Base-by-base conservation (phyloP, 148 eudicot genomes). In the Polygonum maritimum region DNA sequence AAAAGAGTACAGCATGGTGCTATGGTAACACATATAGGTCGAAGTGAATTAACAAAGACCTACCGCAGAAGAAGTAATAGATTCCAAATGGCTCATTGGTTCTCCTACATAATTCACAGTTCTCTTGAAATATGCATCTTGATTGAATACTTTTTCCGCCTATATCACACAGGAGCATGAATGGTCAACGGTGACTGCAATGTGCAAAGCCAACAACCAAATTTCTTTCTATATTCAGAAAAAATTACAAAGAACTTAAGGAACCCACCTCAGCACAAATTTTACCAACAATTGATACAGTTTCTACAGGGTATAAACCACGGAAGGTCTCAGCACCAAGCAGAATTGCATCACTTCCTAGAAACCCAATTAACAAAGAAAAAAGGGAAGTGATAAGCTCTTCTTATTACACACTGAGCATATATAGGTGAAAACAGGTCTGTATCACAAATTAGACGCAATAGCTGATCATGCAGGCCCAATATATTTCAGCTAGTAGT, bases 241-340 rank as follows among this genome's bases (percentile, higher is more conserved):
- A 67, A 44, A 67, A 44, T 33, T 0, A 36, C 7, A 4, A 1
- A 22, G 21, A 19, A 38, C 7, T 35, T 35, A 67, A 0, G 33
- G 71, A 36, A 16, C 71, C 80, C 80, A 90, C 98, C 97, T 94
- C 98, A 44, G 90, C 88, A 87, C 98, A 94, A 77, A 94, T 94
- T 85, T 88, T 94, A 57, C 87, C 90, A 77, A 94, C 98, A 57
- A 81, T 92, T 48, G 90, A 87, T 62, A 94, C 86, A 48, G 98
- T 92, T 80, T 94, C 98, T 55, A 88, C 81, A 16, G 98, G 98
- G 85, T 94, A 94, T 51, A 90, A 79, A 71, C 98, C 98, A 67
- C 97, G 88, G 77, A 86, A 83, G 54, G 97, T 94, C 87, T 94
- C 98, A 71, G 98, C 98, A 67, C 98, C 98, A 78, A 94, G 96